Conservation (phyloP, 345 rosid genomes). For the Arabidopsis thaliana region TAIR10.1 NC_003076.8:6752001-6752500, state of each 20-base stretch:
- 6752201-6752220: constrained; percentile 52
- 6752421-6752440: neutral
- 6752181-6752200: constrained; percentile 52
- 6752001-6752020: neutral
- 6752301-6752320: constrained; percentile 97
- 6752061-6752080: neutral
- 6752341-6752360: constrained; percentile 54
- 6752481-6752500: neutral
- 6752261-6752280: constrained; percentile 87
- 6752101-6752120: constrained; percentile 24
- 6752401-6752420: constrained; percentile 4
- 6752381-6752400: neutral
- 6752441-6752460: neutral
- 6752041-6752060: constrained; percentile 39
- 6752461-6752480: neutral
- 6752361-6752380: neutral
- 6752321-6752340: constrained; percentile 97
- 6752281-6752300: constrained; percentile 73
- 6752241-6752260: constrained; percentile 88
- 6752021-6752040: constrained; percentile 20
- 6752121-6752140: neutral
- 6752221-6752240: constrained; percentile 90
- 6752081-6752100: neutral
- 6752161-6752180: constrained; percentile 47
- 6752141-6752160: constrained; percentile 54